Evolutionary conservation across 305 asterid species (phyloP), one percentile per base, ranked within the genome.

Genomic region (Plantago coronopus): DNA sequence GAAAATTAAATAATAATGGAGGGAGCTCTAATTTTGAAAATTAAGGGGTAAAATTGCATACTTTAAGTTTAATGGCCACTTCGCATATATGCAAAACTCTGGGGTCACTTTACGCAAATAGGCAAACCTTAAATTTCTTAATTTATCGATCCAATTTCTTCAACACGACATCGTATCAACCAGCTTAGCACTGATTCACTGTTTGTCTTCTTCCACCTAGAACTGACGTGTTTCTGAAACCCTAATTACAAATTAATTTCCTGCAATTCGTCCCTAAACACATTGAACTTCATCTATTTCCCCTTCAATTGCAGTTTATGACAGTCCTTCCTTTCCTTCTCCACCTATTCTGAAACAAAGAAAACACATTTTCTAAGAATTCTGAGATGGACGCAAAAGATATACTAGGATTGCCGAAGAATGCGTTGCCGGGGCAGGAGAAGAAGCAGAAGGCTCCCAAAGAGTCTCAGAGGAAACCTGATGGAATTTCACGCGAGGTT

Each of bases 401-500:
- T 66, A 93, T 93, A 10, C 71, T 86, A 67, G 99, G 99, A 69
- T 66, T 93, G 71, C 96, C 99, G 34, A 93, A 89, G 79, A 80
- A 73, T 65, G 54, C 81, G n/a, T 70, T 81, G 55, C 63, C 87
- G 17, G n/a, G 65, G 17, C 87, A 69, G 45, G 98, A 88, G 65
- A 91, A 85, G 87, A 89, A 89, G 68, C 66, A 95, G 50, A 85
- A 78, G 69, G 84, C 96, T 68, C 95, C 87, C 18, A 93, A 87
- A 75, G 99, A 93, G 68, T 81, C 97, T 76, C 99, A 93, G 71
- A 80, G 95, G 66, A 93, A 93, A 76, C 99, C 99, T 22, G 99
- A 93, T 75, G 99, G 99, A 64, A 83, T 93, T 72, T 93, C 99
- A 20, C 86, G 99, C 57, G 99, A 89, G 91, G 96, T 88, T 63